Percentiles rank a stretch among this genome's conserved stretches.
phyloP scores from a whole-genome alignment of 2,329 filamentous ascomycete genomes.

The Cercospora sp. region DNA sequence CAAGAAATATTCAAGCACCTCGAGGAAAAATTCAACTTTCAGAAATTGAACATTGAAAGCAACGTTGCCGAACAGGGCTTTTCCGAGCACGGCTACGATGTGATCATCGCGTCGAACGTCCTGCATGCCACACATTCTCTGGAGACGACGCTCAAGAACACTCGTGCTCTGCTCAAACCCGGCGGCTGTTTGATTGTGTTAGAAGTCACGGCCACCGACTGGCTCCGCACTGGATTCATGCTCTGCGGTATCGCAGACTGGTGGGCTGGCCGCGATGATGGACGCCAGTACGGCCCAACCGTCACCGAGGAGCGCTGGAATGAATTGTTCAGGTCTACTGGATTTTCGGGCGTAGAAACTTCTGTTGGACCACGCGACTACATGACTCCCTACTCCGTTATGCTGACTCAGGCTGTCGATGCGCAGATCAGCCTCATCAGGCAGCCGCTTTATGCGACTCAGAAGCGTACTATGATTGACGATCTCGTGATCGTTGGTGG shows the following conservation, averaged over 20 bases:
- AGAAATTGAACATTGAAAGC: conserved; percentile 36
- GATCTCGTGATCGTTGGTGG: not conserved
- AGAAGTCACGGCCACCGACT: conserved; percentile 11
- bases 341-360: not conserved
- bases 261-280: conserved; percentile 1
- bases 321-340: conserved; percentile 25
- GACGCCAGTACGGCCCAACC: conserved; percentile 28
- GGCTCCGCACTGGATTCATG: not conserved
- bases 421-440: not conserved
- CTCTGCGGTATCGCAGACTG: not conserved
- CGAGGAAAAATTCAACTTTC: conserved; percentile 37
- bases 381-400: not conserved
- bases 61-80: conserved; percentile 40
- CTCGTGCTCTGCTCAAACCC: conserved; percentile 31
- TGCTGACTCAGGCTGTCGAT: not conserved
- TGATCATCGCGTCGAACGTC: conserved; percentile 33
- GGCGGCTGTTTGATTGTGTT: conserved; percentile 27
- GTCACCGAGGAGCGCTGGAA: conserved; percentile 37
- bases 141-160: conserved; percentile 25
- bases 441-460: not conserved
- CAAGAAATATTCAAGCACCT: conserved; percentile 34
- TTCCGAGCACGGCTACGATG: conserved; percentile 38
- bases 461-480: not conserved
- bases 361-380: not conserved
- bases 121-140: conserved; percentile 30